Conservation (phyloP, 768 basidiomycete genomes). For the Brasilioporus rufonigricans region DNA sequence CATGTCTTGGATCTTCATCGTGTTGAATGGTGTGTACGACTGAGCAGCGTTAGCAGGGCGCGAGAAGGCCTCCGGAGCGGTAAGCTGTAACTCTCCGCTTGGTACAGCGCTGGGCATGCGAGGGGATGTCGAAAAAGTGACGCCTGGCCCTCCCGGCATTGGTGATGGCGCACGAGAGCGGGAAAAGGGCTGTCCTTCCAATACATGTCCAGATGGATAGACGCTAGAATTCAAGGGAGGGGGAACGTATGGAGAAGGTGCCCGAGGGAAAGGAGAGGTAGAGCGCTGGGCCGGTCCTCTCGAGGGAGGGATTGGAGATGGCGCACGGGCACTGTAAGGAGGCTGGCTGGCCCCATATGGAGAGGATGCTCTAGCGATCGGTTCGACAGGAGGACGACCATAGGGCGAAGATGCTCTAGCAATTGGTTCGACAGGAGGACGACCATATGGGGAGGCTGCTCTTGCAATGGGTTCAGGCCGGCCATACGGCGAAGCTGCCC, state of each 20-base stretch:
- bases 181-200: conserved; percentile 52
- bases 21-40: conserved; percentile 66
- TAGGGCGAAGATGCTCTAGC: conserved; percentile 34
- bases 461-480: conserved; percentile 27
- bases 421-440: conserved; percentile 40
- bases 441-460: conserved; percentile 32
- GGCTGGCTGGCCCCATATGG: conserved; percentile 28
- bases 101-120: conserved; percentile 21
- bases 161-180: conserved; percentile 51
- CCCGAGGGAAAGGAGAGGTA: conserved; percentile 32
- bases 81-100: conserved; percentile 41
- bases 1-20: conserved; percentile 75
- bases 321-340: conserved; percentile 27
- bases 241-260: conserved; percentile 28
- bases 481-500: conserved; percentile 34
- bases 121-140: conserved; percentile 27
- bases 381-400: conserved; percentile 35
- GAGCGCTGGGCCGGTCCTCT: conserved; percentile 22
- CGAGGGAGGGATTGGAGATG: conserved; percentile 30
- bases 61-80: conserved; percentile 70
- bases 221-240: conserved; percentile 27
- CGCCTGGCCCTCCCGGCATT: conserved; percentile 42
- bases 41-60: conserved; percentile 68
- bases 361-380: conserved; percentile 38
- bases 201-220: conserved; percentile 57